Percentiles rank a stretch among this genome's conserved stretches.
phyloP scores from a whole-genome alignment of 352 stramenopile genomes.

The Phytophthora ramorum region DNA sequence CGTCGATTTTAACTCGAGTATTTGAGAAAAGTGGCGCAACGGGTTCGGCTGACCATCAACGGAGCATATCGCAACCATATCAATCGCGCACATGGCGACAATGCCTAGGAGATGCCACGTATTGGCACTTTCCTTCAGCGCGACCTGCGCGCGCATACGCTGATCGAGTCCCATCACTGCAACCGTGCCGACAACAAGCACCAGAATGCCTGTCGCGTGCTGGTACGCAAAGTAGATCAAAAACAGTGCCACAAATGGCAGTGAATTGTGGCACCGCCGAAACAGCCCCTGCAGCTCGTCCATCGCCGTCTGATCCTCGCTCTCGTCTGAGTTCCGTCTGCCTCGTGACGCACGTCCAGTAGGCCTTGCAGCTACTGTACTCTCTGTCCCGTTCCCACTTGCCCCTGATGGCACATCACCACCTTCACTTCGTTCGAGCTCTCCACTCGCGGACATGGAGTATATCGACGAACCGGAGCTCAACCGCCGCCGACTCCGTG shows the following conservation, averaged over 20 bases:
- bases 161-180: constrained; percentile 80
- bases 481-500: constrained; percentile 23
- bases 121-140: constrained; percentile 80
- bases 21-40: constrained; percentile 53
- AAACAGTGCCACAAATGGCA: constrained; percentile 78
- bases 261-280: constrained; percentile 71
- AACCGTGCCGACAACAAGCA: constrained; percentile 70
- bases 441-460: constrained; percentile 25
- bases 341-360: constrained; percentile 10
- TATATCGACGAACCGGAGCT: constrained; percentile 30
- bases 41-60: constrained; percentile 73
- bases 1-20: constrained; percentile 36
- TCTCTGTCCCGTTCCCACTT: constrained; percentile 2
- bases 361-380: neutral
- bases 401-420: neutral
- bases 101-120: constrained; percentile 57
- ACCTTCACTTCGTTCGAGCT: constrained; percentile 22
- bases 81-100: constrained; percentile 57
- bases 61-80: constrained; percentile 67
- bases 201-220: constrained; percentile 72
- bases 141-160: constrained; percentile 67
- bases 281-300: constrained; percentile 74
- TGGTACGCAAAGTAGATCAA: constrained; percentile 84
- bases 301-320: constrained; percentile 57
- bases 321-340: constrained; percentile 36